A percentile compares a stretch with the other conserved stretches of the same genome.
These are phyloP conservation scores for Pythium folliculosum DNA, from an alignment of 352 stramenopile species.

Conservation along the genomic window DNA sequence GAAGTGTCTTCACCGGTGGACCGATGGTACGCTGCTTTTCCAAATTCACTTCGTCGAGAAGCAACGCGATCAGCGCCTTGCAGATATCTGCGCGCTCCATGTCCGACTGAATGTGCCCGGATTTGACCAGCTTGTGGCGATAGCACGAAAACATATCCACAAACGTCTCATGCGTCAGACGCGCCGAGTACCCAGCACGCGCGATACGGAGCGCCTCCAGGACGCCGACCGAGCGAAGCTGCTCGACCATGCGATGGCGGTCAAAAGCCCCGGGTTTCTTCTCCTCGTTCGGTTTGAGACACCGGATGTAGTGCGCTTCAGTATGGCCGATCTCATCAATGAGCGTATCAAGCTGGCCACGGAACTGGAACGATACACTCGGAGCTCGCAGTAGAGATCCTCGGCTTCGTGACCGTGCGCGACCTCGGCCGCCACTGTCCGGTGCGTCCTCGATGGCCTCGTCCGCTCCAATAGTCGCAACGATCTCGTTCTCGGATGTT, in stretches of 20 bases:
- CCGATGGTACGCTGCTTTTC: constrained; percentile 14
- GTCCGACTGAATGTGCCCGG: constrained; percentile 3
- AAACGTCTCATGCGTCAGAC: constrained; percentile 93
- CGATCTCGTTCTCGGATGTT: constrained; percentile 64
- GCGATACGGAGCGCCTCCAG: constrained; percentile 95
- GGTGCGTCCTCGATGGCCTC: constrained; percentile 51
- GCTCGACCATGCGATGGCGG: constrained; percentile 92
- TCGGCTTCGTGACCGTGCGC: constrained; percentile 21
- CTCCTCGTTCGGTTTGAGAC: constrained; percentile 98
- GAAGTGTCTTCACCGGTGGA: constrained; percentile 27
- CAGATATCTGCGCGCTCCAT: constrained; percentile 18
- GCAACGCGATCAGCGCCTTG: constrained; percentile 29
- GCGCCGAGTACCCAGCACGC: constrained; percentile 95
- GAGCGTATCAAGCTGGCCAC: constrained; percentile 92
- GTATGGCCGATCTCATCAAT: constrained; percentile 94
- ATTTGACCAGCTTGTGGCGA: constrained; percentile 36
- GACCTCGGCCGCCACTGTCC: constrained; percentile 16
- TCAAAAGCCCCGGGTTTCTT: constrained; percentile 69
- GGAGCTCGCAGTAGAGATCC: constrained; percentile 61
- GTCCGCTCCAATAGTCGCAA: constrained; percentile 53
- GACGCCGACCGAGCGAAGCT: constrained; percentile 96
- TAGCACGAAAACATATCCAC: constrained; percentile 73
- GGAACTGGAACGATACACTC: constrained; percentile 92
- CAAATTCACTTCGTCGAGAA: constrained; percentile 27
- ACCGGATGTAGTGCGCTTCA: constrained; percentile 98